Evolutionary conservation across 2,329 filamentous ascomycete genomes (phyloP).

Genomic region (Ascochyta lentis): DNA sequence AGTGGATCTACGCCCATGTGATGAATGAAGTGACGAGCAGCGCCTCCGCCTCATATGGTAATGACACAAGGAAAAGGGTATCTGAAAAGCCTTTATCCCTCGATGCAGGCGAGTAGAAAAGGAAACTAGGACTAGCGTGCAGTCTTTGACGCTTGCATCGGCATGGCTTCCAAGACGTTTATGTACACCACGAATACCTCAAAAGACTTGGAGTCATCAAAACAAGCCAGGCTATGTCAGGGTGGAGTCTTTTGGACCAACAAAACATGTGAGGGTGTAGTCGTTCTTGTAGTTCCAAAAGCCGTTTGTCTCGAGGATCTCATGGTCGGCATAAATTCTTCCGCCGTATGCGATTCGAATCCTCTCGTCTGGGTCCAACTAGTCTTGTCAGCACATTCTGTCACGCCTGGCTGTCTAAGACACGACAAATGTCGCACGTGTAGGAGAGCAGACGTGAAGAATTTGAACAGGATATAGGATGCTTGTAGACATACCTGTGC

Average conservation of each 20-base stretch:
- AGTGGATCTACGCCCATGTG: background rate
- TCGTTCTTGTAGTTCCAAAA: slow-evolving; percentile 72
- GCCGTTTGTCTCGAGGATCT: slow-evolving; percentile 67
- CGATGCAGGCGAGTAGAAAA: background rate
- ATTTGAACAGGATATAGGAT: background rate
- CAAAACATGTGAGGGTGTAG: slow-evolving; percentile 62
- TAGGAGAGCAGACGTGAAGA: background rate
- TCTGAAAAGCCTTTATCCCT: background rate
- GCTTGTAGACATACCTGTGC: slow-evolving; percentile 8
- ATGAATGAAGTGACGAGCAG: background rate
- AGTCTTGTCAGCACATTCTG: slow-evolving; percentile 12
- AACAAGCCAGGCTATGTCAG: background rate
- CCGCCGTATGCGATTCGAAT: slow-evolving; percentile 82
- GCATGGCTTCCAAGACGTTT: background rate
- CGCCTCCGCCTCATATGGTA: background rate
- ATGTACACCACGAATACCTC: background rate
- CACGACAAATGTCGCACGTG: background rate
- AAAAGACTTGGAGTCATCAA: background rate
- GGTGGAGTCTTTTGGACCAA: background rate
- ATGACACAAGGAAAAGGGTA: background rate
- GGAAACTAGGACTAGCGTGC: background rate
- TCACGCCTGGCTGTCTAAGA: background rate
- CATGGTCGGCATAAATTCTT: slow-evolving; percentile 74
- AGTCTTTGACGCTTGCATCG: background rate
- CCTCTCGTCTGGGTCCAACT: slow-evolving; percentile 64